These are phyloP conservation scores for Rhazya stricta DNA, from an alignment of 257 asterid genomes.

Conservation along the genomic window DNA sequence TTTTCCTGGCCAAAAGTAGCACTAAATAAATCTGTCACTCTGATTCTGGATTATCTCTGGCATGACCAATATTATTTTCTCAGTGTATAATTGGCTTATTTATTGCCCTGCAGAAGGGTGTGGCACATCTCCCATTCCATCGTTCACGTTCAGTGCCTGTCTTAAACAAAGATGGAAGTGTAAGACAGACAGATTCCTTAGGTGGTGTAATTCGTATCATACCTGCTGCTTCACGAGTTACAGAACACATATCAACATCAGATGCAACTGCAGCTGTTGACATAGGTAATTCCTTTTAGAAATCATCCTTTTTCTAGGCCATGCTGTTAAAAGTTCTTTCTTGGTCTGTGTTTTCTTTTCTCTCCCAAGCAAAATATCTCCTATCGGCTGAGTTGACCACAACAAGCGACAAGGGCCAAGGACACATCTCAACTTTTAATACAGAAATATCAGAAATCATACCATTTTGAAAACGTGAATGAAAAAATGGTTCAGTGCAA, in stretches of 20 bases:
- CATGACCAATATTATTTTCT: neutral
- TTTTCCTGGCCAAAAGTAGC: neutral
- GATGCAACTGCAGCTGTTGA: constrained; percentile 31
- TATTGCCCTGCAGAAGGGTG: constrained; percentile 51
- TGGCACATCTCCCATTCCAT: constrained; percentile 44
- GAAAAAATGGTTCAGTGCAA: neutral
- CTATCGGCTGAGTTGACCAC: neutral
- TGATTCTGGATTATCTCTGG: neutral
- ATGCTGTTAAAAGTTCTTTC: neutral
- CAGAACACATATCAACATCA: constrained; percentile 36
- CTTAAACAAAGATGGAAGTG: constrained; percentile 51
- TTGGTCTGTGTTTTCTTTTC: neutral
- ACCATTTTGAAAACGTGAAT: neutral
- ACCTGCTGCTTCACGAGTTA: constrained; percentile 47
- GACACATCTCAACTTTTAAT: neutral
- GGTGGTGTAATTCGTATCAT: constrained; percentile 67
- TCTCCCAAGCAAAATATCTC: neutral
- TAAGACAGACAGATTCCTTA: constrained; percentile 47
- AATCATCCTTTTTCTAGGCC: neutral
- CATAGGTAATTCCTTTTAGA: constrained; percentile 31
- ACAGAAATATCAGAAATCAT: neutral
- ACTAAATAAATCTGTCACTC: neutral
- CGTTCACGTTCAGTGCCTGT: constrained; percentile 86
- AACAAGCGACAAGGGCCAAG: neutral
- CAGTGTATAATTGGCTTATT: constrained; percentile 1